A percentile compares a stretch with the other conserved stretches of the same genome.
These are phyloP conservation scores for Ogataea chonburiensis DNA, from an alignment of 805 yeast species.

Conservation along the genomic window DNA sequence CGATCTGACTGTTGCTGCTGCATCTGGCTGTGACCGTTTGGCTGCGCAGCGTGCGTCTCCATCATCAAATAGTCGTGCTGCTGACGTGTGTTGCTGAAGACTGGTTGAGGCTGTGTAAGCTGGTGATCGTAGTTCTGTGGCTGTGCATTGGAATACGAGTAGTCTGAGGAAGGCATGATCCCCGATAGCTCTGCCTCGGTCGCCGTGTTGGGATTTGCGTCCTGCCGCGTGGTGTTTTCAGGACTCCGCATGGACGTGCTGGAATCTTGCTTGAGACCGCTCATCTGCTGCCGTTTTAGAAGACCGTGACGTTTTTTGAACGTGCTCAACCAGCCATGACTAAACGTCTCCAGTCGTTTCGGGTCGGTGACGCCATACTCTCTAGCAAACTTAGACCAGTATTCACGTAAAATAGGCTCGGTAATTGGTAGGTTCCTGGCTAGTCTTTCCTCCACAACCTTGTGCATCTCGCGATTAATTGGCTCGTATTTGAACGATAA, in stretches of 20 bases:
- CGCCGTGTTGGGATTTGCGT: background rate
- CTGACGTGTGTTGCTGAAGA: conserved; percentile 14
- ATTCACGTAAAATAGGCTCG: conserved; percentile 54
- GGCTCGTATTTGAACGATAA: conserved; percentile 54
- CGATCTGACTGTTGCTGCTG: conserved; percentile 13
- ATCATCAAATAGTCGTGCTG: conserved; percentile 20
- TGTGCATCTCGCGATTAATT: conserved; percentile 60
- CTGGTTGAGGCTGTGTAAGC: conserved; percentile 15
- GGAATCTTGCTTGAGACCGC: conserved; percentile 2
- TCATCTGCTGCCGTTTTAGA: conserved; percentile 16
- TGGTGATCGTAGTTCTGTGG: conserved; percentile 11
- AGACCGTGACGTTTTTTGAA: conserved; percentile 56
- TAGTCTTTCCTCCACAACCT: conserved; percentile 45
- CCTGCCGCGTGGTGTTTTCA: background rate
- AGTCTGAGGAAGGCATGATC: conserved; percentile 20
- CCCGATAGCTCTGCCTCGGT: conserved; percentile 12
- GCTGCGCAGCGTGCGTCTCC: conserved; percentile 12
- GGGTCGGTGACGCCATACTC: conserved; percentile 60
- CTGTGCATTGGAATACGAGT: conserved; percentile 11
- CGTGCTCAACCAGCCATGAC: conserved; percentile 64
- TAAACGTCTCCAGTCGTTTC: conserved; percentile 50
- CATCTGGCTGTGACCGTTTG: conserved; percentile 4
- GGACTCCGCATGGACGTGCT: conserved; percentile 3
- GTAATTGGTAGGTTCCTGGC: conserved; percentile 46
- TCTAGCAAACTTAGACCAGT: conserved; percentile 56